These are phyloP conservation scores for Candolleomyces eurysporus DNA, from an alignment of 768 basidiomycete genomes.

Conservation along the genomic window DNA sequence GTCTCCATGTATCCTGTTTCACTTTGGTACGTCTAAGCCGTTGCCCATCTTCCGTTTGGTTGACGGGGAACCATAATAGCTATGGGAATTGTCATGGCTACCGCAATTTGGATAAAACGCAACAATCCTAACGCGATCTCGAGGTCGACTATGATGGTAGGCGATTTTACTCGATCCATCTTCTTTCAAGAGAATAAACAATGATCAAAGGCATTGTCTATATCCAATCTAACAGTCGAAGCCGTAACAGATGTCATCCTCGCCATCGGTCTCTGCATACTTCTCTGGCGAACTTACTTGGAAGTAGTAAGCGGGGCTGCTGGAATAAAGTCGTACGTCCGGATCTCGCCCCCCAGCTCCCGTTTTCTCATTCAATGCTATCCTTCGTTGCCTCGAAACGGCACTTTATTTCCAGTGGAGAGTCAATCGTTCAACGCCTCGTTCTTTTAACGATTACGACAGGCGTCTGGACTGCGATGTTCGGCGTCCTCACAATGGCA, in stretches of 20 bases:
- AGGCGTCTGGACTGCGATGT: neutral
- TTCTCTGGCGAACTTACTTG: neutral
- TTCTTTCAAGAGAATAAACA: neutral
- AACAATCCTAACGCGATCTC: no score
- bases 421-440: neutral
- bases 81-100: neutral
- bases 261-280: neutral
- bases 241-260: neutral
- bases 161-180: neutral
- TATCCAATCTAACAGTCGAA: neutral
- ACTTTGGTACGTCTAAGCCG: no score
- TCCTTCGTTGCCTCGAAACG: neutral
- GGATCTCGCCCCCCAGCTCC: neutral
- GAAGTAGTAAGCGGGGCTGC: neutral
- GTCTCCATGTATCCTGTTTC: no score
- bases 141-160: no score
- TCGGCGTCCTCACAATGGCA: neutral
- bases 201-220: neutral
- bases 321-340: neutral
- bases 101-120: neutral
- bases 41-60: no score
- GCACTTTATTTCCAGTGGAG: neutral
- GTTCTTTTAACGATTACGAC: neutral
- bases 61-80: no score
- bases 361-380: neutral